Evolutionary conservation across 2,329 filamentous ascomycete genomes (phyloP).

Genomic region (Hirsutella rhossiliensis): DNA sequence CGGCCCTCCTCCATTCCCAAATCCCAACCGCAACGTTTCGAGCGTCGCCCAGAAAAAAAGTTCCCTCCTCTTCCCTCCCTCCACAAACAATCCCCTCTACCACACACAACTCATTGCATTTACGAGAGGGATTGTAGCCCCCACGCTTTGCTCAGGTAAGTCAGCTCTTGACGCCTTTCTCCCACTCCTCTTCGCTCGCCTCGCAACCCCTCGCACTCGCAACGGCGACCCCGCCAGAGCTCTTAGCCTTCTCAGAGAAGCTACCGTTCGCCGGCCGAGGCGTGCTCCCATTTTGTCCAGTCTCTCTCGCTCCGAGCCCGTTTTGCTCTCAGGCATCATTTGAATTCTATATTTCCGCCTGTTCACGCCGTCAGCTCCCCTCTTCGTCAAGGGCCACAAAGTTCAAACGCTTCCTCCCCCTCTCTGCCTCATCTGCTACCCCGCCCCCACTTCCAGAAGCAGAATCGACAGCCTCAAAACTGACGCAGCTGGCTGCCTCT

Average conservation of each 20-base stretch:
- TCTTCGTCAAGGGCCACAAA: too few relatives aligned
- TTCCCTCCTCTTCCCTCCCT: neutral
- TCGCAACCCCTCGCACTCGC: neutral
- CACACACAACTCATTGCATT: neutral
- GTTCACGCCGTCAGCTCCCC: too few relatives aligned
- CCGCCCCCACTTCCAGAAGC: conserved; percentile 1
- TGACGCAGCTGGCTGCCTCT: neutral
- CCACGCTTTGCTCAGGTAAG: neutral
- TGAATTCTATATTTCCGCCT: too few relatives aligned
- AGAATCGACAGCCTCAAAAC: neutral
- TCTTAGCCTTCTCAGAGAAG: conserved; percentile 3
- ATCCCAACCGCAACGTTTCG: neutral
- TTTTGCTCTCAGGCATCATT: too few relatives aligned
- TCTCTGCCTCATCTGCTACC: conserved; percentile 1
- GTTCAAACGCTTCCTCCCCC: neutral
- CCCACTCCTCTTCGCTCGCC: neutral
- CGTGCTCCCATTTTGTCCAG: neutral
- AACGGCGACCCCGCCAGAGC: conserved; percentile 7
- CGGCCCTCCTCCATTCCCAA: neutral
- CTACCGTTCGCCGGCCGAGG: neutral
- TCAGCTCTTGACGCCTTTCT: neutral
- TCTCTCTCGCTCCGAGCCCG: too few relatives aligned
- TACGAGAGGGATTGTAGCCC: neutral
- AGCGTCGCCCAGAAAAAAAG: neutral
- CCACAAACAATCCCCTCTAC: neutral